Conservation (phyloP, 306 rosid species). For the Cicer arietinum region DNA sequence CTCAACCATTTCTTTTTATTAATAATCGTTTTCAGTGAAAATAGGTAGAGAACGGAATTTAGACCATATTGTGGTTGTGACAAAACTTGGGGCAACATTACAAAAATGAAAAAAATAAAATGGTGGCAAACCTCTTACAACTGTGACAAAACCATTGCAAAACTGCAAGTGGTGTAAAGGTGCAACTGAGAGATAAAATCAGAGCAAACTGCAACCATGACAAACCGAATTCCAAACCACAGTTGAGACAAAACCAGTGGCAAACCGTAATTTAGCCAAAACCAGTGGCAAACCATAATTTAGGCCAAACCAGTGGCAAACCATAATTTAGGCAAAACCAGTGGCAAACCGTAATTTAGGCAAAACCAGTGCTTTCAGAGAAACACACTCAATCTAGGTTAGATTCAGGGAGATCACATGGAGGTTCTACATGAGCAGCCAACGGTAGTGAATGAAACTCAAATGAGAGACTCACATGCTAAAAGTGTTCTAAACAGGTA, state of each 20-base stretch:
- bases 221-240: not conserved
- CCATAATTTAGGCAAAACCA: not conserved
- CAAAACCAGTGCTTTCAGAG: not conserved
- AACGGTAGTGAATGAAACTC: not conserved
- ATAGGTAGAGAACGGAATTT: not conserved
- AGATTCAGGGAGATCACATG: not conserved
- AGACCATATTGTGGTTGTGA: not conserved
- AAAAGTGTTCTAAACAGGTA: constrained; percentile 3
- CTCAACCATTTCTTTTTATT: too few species aligned
- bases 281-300: not conserved
- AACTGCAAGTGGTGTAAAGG: not conserved
- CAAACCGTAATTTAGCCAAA: too few species aligned
- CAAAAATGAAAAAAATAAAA: not conserved
- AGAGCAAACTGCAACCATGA: not conserved
- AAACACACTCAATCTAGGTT: not conserved
- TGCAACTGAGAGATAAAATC: not conserved
- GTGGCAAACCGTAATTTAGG: not conserved
- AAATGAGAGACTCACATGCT: not conserved
- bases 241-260: not conserved
- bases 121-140: not conserved
- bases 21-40: not conserved
- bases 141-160: not conserved
- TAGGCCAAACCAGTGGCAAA: not conserved
- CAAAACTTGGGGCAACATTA: not conserved
- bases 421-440: not conserved